A percentile compares a stretch with the other conserved stretches of the same genome.
These are phyloP conservation scores for Populus hybrid DNA, from an alignment of 441 rosid genomes.

Conservation along the genomic window DNA sequence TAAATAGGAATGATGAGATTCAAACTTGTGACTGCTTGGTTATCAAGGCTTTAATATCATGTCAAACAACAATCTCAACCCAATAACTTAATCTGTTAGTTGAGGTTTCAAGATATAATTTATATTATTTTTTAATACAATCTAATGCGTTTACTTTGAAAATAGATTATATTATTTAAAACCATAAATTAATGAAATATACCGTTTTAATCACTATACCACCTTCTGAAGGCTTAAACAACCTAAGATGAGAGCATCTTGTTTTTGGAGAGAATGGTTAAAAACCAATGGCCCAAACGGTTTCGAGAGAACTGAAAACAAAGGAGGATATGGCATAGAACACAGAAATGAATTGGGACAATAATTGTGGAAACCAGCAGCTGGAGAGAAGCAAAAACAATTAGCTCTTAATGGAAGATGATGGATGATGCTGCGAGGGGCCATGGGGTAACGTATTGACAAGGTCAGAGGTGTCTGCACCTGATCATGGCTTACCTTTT, in stretches of 20 bases:
- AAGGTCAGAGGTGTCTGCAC: background rate
- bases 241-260: background rate
- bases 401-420: slow-evolving; percentile 25
- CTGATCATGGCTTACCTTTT: slow-evolving; percentile 25
- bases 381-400: slow-evolving; percentile 2
- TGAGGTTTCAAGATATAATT: too few species aligned
- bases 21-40: accelerated
- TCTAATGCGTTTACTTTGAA: too few species aligned
- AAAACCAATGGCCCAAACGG: background rate
- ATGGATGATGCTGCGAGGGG: background rate
- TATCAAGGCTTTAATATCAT: accelerated
- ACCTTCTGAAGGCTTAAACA: too few species aligned
- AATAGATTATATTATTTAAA: too few species aligned
- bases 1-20: too few species aligned
- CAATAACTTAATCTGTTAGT: too few species aligned
- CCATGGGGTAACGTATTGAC: background rate
- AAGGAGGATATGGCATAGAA: background rate
- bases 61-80: too few species aligned
- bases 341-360: background rate
- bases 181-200: too few species aligned
- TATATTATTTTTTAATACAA: too few species aligned
- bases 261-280: background rate
- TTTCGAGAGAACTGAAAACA: background rate
- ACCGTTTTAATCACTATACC: too few species aligned
- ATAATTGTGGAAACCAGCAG: background rate